Conservation (phyloP, 2,329 filamentous ascomycete genomes). For the Chaetomiaceae sp. region DNA sequence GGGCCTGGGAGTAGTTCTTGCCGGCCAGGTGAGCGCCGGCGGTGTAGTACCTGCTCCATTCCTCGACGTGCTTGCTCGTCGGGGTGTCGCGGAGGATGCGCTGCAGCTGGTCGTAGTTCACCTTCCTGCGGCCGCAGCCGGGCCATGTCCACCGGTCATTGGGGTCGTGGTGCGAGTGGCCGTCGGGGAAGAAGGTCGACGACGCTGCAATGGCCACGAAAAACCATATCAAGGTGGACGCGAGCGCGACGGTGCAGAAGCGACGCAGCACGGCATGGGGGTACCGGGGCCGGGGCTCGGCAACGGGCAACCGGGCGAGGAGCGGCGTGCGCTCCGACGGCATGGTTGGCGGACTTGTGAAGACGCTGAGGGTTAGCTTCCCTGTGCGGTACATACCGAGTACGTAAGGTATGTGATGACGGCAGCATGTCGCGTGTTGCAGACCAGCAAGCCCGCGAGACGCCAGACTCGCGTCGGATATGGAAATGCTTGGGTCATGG, state of each 20-base stretch:
- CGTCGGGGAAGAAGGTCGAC: conserved; percentile 30
- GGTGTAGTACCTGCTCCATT: conserved; percentile 78
- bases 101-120: conserved; percentile 49
- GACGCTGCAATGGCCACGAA: conserved; percentile 43
- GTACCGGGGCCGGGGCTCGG: conserved; percentile 49
- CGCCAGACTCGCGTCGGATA: too few relatives aligned
- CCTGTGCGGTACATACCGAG: too few relatives aligned
- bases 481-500: too few relatives aligned
- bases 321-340: conserved; percentile 60
- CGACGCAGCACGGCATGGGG: conserved; percentile 57
- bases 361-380: too few relatives aligned
- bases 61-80: conserved; percentile 50
- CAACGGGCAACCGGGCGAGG: conserved; percentile 57
- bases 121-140: conserved; percentile 26
- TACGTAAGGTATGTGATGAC: too few relatives aligned
- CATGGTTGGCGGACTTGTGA: conserved; percentile 28
- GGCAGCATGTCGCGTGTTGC: too few relatives aligned
- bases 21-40: conserved; percentile 71
- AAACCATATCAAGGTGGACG: conserved; percentile 50
- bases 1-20: conserved; percentile 69
- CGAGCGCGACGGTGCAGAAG: conserved; percentile 59
- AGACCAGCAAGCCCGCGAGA: too few relatives aligned
- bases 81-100: conserved; percentile 55
- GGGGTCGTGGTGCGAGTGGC: conserved; percentile 32
- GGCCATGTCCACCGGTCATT: conserved; percentile 28